Percentiles rank a stretch among this genome's conserved stretches.
Evolutionary conservation across 768 basidiomycete species (phyloP).

Genomic region (Royoungia palumana): DNA sequence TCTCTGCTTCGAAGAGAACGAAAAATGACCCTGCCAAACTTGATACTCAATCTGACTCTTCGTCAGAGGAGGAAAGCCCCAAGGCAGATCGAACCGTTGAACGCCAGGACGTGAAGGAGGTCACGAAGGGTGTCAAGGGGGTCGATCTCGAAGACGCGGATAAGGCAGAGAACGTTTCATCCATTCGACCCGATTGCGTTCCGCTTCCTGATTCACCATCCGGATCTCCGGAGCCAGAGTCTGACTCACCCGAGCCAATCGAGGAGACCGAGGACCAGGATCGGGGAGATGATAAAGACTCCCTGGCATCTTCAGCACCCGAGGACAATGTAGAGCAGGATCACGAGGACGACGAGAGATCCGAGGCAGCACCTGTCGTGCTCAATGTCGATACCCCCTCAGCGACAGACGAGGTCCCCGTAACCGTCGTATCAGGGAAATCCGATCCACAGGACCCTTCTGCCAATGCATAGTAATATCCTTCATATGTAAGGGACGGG

Average conservation of each 20-base stretch:
- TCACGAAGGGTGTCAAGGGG: constrained; percentile 66
- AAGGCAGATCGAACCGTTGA: constrained; percentile 20
- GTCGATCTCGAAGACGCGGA: constrained; percentile 54
- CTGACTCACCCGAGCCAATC: constrained; percentile 4
- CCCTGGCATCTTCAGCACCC: constrained; percentile 23
- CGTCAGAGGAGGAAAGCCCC: constrained; percentile 13
- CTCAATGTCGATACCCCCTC: neutral
- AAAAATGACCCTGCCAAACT: constrained; percentile 23
- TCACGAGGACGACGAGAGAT: neutral
- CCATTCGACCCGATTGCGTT: constrained; percentile 30
- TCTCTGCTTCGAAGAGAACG: constrained; percentile 34
- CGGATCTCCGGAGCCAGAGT: constrained; percentile 19
- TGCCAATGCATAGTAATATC: constrained; percentile 13
- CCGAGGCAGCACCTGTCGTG: constrained; percentile 3
- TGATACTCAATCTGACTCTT: constrained; percentile 25
- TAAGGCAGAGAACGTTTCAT: constrained; percentile 8
- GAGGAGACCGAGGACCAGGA: constrained; percentile 15
- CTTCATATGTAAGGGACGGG: constrained; percentile 22
- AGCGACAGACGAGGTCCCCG: constrained; percentile 2
- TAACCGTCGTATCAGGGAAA: neutral
- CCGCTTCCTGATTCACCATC: constrained; percentile 40
- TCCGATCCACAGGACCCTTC: constrained; percentile 10
- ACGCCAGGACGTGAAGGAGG: constrained; percentile 59
- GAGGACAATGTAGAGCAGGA: constrained; percentile 4
- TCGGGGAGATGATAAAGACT: constrained; percentile 14